Evolutionary conservation across 805 yeast species (phyloP), one percentile per base, ranked within the genome.

Genomic region (Lachancea sp.): DNA sequence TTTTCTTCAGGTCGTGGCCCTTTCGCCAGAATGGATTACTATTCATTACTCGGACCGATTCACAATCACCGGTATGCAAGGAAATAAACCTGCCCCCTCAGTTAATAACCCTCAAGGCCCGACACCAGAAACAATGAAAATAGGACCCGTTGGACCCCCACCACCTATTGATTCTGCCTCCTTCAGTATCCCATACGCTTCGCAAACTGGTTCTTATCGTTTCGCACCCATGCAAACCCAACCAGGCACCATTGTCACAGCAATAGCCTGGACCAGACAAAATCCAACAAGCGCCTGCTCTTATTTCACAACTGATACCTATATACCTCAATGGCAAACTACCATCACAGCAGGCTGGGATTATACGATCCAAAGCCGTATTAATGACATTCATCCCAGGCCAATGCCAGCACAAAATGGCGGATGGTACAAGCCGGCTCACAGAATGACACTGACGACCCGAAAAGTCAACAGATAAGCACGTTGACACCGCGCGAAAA

Each of bases 181-280:
- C 6, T 81, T 80, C 56, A 54, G 77, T 2, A 68, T 87, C 4
- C 74, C 95, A 2, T 90, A 88, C 62, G 72, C 81, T 4, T 48
- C 53, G 48, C 97, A 89, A 65, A 80, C 86, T 1, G 95, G 95
- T 13, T 57, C 49, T 13, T 77, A 83, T 6, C 76, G 83, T 50
- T 85, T 65, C 61, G 97, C 97, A 1, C 96, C 96, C 36, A 86
- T 86, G 95, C 97, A 89, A 64, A 57, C 68, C 33, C 95, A 86
- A 61, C 97, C 97, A 5, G 84, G 83, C 3, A 54, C 83, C 1
- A 66, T 64, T 7, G 75, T 86, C 31, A 82, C 95, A 0, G 74
- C 68, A 29, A 69, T 80, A 6, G 60, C 77, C 5, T 82, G 88
- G 80, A 60, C 79, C 5, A 72, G 79, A 53, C 67, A 76, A 46